phyloP scores from a whole-genome alignment of 306 rosid species.

The Castanea crenata region DNA sequence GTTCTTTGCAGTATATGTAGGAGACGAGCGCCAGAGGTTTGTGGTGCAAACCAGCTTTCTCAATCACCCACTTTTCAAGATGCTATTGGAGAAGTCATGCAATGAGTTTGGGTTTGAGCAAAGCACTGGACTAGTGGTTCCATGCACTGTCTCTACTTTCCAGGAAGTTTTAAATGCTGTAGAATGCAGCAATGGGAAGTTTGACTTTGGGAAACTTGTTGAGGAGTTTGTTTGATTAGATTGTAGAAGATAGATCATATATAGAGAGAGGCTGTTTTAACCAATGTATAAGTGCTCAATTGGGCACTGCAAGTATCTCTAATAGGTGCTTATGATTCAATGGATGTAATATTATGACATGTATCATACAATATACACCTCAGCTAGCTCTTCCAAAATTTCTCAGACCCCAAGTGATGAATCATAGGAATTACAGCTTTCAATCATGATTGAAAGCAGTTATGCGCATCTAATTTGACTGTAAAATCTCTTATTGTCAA shows the following conservation, averaged over 20 bases:
- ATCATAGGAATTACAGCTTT: not conserved
- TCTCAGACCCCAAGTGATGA: not conserved
- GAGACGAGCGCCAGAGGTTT: slow-evolving; percentile 63
- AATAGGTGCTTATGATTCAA: slow-evolving; percentile 8
- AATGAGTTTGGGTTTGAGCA: slow-evolving; percentile 85
- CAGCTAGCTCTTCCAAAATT: slow-evolving; percentile 25
- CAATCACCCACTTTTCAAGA: slow-evolving; percentile 86
- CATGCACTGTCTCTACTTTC: slow-evolving; percentile 72
- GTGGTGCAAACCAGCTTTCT: slow-evolving; percentile 79
- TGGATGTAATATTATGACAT: slow-evolving; percentile 7
- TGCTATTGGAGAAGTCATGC: slow-evolving; percentile 67
- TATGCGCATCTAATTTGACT: not conserved
- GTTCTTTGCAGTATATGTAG: slow-evolving; percentile 69
- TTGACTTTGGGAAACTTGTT: slow-evolving; percentile 66
- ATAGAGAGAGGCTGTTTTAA: not conserved
- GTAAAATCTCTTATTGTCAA: too few relatives aligned
- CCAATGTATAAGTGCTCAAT: not conserved
- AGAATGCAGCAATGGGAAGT: slow-evolving; percentile 65
- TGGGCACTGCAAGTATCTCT: not conserved
- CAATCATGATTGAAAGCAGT: not conserved
- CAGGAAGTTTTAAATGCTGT: slow-evolving; percentile 70
- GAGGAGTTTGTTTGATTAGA: slow-evolving; percentile 50
- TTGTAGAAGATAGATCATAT: not conserved
- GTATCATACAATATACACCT: slow-evolving; percentile 6
- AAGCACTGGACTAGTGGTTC: slow-evolving; percentile 66